phyloP scores from a whole-genome alignment of 2,329 filamentous ascomycete genomes.

The Ophiostoma sp. region DNA sequence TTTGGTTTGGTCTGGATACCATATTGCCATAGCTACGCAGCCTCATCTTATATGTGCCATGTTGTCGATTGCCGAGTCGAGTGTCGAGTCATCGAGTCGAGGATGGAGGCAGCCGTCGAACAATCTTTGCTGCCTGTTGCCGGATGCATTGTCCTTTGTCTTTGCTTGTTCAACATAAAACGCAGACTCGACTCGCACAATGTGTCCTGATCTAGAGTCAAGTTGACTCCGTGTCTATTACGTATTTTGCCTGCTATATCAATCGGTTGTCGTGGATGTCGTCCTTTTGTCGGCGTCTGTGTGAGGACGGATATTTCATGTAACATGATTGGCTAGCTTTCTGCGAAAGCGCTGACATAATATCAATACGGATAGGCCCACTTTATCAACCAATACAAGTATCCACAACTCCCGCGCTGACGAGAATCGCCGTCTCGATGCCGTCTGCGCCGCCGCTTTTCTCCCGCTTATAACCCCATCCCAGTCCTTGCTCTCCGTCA shows the following conservation, averaged over 20 bases:
- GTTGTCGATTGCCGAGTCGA: too few relatives aligned
- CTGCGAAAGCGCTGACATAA: neutral
- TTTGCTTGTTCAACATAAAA: too few relatives aligned
- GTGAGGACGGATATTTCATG: neutral
- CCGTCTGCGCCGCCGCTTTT: conserved; percentile 25
- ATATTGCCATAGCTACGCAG: too few relatives aligned
- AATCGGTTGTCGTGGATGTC: neutral
- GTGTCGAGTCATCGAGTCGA: too few relatives aligned
- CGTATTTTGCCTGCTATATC: too few relatives aligned
- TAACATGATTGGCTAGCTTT: neutral
- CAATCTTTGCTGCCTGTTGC: too few relatives aligned
- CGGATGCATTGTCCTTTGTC: too few relatives aligned
- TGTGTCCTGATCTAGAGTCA: neutral
- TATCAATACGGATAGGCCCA: neutral
- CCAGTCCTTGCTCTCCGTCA: neutral
- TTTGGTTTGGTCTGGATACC: too few relatives aligned
- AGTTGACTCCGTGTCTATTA: too few relatives aligned
- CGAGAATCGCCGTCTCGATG: conserved; percentile 1
- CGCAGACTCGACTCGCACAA: neutral
- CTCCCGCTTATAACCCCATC: conserved; percentile 22
- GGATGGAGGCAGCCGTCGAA: too few relatives aligned
- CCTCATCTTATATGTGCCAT: too few relatives aligned
- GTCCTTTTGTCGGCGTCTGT: neutral
- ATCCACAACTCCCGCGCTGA: neutral
- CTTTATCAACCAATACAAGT: neutral